Conservation (phyloP, 1,139 yeast genomes). For the Blastobotrys raffinosifermentans region DNA sequence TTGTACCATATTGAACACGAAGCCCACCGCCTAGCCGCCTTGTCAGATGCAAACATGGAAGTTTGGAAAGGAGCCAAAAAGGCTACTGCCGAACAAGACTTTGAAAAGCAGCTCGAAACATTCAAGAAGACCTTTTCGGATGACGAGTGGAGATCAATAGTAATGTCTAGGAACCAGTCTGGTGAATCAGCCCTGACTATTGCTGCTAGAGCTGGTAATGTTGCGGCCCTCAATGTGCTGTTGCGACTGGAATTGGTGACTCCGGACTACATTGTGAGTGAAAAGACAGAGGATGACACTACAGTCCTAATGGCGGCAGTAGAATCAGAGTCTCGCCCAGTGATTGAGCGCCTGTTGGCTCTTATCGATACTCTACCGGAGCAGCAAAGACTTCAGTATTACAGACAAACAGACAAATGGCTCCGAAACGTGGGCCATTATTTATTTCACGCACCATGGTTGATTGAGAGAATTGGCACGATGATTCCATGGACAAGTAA, state of each 20-base stretch:
- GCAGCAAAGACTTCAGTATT: constrained; percentile 44
- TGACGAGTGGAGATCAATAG: constrained; percentile 40
- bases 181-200: constrained; percentile 60
- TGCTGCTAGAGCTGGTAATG: constrained; percentile 21
- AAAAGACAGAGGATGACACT: constrained; percentile 47
- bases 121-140: constrained; percentile 20
- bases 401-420: constrained; percentile 47
- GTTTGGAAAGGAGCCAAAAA: constrained; percentile 47
- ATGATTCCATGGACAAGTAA: constrained; percentile 63
- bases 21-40: constrained; percentile 36
- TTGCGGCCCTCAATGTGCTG: constrained; percentile 41
- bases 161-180: constrained; percentile 47
- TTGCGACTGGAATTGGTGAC: constrained; percentile 48
- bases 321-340: constrained; percentile 45
- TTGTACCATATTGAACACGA: constrained; percentile 52
- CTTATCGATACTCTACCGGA: constrained; percentile 42
- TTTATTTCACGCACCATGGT: constrained; percentile 51
- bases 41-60: constrained; percentile 46
- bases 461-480: constrained; percentile 52
- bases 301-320: constrained; percentile 60
- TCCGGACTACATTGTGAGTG: constrained; percentile 62
- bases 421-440: constrained; percentile 68
- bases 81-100: constrained; percentile 3
- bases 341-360: constrained; percentile 45
- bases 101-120: constrained; percentile 5